Evolutionary conservation across 169 alveolate species (phyloP), one percentile per base, ranked within the genome.

Genomic region (Amoebophrya sp.): DNA sequence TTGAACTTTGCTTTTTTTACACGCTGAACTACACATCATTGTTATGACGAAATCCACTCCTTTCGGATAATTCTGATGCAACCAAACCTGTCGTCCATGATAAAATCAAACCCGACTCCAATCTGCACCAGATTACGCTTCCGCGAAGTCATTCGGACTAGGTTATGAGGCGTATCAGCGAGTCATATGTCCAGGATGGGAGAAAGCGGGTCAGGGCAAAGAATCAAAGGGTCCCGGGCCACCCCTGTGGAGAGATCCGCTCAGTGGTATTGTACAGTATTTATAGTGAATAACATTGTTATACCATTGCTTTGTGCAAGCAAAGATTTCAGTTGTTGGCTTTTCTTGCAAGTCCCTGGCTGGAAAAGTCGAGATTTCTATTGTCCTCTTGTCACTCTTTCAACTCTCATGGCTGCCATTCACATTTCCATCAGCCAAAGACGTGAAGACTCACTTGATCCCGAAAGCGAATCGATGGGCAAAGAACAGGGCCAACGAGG

Each of bases 391-490:
- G n/a, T 53, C n/a, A 23, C 76, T 53, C 76, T 10, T 14, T 53
- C 76, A 23, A 53, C 76, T 53, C 23, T 53, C 76, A n/a, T n/a
- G n/a, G n/a, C n/a, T n/a, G n/a, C n/a, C n/a, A n/a, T n/a, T n/a
- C n/a, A n/a, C 65, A 18, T 18, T 12, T 12, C 6, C 83, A 65
- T 0, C 83, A 65, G 83, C 83, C 2, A 6, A 26, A 6, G 83
- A 65, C 83, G 83, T 65, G 83, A 65, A 65, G 83, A 65, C 83
- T 29, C 83, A 65, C 83, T 18, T 65, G 83, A 65, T 65, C 12
- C 83, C 83, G 33, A 65, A 65, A 18, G 83, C 83, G 2, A 26
- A 26, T 10, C 83, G 83, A 36, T 65, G 83, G 83, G 33, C 83
- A 36, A 29, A 36, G 83, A 65, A 26, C 2, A 65, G n/a, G 83